Evolutionary conservation across 345 rosid genomes (phyloP).

Genomic region (Salix dunnii): DNA sequence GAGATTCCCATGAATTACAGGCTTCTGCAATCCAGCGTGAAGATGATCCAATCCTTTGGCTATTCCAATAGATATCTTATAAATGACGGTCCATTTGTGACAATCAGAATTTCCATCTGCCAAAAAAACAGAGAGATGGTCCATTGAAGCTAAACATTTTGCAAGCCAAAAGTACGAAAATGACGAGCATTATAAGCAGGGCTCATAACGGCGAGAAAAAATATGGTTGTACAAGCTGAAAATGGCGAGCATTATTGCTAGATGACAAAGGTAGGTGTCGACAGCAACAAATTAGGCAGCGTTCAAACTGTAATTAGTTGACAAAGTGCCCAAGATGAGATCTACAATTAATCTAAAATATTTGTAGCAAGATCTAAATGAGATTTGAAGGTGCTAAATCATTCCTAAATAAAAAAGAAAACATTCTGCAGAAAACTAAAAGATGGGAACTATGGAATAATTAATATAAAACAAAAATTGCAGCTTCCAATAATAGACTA

Average conservation of each 20-base stretch:
- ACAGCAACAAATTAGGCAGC: slow-evolving; percentile 8
- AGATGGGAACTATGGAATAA: background rate
- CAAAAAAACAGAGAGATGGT: slow-evolving; percentile 11
- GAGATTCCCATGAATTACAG: slow-evolving; percentile 70
- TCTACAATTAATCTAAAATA: no score
- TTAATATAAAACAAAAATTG: background rate
- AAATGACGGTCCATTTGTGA: slow-evolving; percentile 53
- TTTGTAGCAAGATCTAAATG: background rate
- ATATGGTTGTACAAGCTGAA: background rate
- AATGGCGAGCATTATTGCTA: background rate
- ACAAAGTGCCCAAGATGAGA: no score
- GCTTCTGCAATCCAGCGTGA: slow-evolving; percentile 57
- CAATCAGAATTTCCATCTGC: slow-evolving; percentile 59
- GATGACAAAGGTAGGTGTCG: slow-evolving; percentile 12
- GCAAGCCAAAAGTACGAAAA: background rate
- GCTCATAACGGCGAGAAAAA: background rate
- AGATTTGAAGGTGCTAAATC: background rate
- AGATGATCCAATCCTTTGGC: slow-evolving; percentile 75
- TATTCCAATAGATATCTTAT: slow-evolving; percentile 54
- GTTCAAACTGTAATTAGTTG: background rate
- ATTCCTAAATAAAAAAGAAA: no score
- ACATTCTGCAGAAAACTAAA: no score
- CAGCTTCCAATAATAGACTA: background rate
- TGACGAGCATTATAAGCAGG: background rate
- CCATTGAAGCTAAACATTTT: background rate